A percentile compares a stretch with the other conserved stretches of the same genome.
Evolutionary conservation across 2,329 filamentous ascomycete genomes (phyloP).

Genomic region (Pseudofabraea citricarpa): DNA sequence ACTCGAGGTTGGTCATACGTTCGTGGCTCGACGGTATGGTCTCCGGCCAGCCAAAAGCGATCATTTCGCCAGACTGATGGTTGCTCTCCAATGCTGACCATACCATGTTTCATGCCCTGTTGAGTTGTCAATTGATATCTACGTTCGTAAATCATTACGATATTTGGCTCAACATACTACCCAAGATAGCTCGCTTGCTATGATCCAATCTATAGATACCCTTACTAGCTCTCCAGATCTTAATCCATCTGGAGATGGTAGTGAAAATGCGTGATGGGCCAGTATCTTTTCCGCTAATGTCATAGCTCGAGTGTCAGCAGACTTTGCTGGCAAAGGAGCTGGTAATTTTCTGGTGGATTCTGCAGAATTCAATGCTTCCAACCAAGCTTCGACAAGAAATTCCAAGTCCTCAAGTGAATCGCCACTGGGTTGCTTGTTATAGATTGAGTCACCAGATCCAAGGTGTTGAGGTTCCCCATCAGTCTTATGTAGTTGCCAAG

Average conservation of each 20-base stretch:
- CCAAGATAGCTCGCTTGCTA: slow-evolving; percentile 4
- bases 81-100: slow-evolving; percentile 33
- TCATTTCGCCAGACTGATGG: slow-evolving; percentile 44
- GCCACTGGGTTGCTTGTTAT: not conserved
- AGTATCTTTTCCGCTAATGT: slow-evolving; percentile 1
- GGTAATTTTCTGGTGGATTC: slow-evolving; percentile 1
- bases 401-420: not conserved
- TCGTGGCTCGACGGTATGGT: slow-evolving; percentile 43
- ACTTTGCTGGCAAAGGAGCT: not conserved
- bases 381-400: slow-evolving; percentile 2
- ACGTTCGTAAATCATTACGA: not conserved
- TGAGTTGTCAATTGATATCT: slow-evolving; percentile 1
- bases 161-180: not conserved
- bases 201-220: slow-evolving; percentile 3
- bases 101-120: slow-evolving; percentile 33
- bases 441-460: not conserved
- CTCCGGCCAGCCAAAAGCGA: slow-evolving; percentile 44
- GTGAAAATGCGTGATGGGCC: slow-evolving; percentile 3
- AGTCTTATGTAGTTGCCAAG: slow-evolving; percentile 1
- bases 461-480: not conserved
- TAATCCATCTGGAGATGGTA: not conserved
- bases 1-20: slow-evolving; percentile 31
- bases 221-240: slow-evolving; percentile 1
- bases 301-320: not conserved
- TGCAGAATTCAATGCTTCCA: slow-evolving; percentile 3